Evolutionary conservation across 2,329 filamentous ascomycete genomes (phyloP).

Genomic region (Claviceps digitariae): DNA sequence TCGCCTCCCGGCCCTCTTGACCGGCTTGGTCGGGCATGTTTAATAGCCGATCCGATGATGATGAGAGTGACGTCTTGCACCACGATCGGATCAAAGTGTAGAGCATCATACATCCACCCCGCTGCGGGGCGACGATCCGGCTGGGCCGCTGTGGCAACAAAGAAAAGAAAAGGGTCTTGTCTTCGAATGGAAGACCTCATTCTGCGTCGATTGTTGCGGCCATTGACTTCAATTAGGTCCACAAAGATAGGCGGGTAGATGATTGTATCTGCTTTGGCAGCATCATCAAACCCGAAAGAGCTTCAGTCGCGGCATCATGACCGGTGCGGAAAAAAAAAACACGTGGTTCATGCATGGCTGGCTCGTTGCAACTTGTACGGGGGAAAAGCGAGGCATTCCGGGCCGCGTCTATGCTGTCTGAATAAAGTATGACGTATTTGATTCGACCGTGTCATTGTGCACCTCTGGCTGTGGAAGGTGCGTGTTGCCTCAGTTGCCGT

Average conservation of each 20-base stretch:
- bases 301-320: too few species aligned
- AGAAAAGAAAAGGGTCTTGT: too few species aligned
- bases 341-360: neutral
- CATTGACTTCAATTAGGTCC: too few species aligned
- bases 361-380: neutral
- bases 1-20: neutral
- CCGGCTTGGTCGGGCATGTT: neutral
- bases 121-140: neutral
- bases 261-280: too few species aligned
- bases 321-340: neutral
- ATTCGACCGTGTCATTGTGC: neutral
- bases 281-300: too few species aligned
- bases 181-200: neutral
- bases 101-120: neutral
- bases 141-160: neutral
- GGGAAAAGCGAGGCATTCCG: too few species aligned
- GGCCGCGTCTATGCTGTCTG: neutral
- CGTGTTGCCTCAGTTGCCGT: neutral
- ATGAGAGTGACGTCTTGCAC: slow-evolving; percentile 1
- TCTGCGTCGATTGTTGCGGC: neutral
- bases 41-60: neutral
- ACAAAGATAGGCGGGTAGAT: too few species aligned
- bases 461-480: neutral
- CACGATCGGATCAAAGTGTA: neutral
- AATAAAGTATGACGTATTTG: neutral